Percentiles rank a stretch among this genome's conserved stretches.
Evolutionary conservation across 139 green algal genomes (phyloP).

Genomic region (Ettlia oleoabundans): DNA sequence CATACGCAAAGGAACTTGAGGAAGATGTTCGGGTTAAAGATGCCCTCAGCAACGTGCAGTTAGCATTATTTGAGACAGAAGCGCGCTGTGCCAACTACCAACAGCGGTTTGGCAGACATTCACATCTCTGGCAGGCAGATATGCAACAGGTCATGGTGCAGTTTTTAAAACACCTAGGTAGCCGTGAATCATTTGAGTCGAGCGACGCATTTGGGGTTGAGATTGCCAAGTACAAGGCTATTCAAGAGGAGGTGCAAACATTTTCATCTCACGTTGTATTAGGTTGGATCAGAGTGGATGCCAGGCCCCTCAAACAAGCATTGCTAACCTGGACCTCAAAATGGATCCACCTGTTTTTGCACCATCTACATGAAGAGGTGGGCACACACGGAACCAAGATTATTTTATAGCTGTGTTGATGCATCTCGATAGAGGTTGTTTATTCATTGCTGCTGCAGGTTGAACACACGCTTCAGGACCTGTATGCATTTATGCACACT

Average conservation of each 20-base stretch:
- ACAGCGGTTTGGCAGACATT: conserved; percentile 71
- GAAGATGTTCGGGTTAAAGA: conserved; percentile 84
- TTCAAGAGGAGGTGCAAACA: conserved; percentile 24
- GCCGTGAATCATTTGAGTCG: not conserved
- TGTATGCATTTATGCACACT: no score
- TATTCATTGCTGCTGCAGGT: no score
- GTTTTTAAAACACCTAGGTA: not conserved
- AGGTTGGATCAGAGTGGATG: conserved; percentile 86
- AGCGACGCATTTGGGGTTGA: conserved; percentile 6
- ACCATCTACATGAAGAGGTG: conserved; percentile 76
- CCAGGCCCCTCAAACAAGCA: conserved; percentile 80
- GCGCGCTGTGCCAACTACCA: conserved; percentile 79
- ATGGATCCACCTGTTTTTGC: conserved; percentile 89
- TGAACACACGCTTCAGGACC: no score
- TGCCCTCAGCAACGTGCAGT: conserved; percentile 66
- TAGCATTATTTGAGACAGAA: conserved; percentile 74
- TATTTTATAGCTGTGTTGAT: not conserved
- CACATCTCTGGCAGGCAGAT: conserved; percentile 87
- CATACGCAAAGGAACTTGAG: conserved; percentile 90
- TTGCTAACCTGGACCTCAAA: conserved; percentile 71
- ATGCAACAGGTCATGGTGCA: no score
- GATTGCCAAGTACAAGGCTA: not conserved
- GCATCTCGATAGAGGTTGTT: not conserved
- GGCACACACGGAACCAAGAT: not conserved
- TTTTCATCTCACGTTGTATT: conserved; percentile 41